phyloP scores from a whole-genome alignment of 352 stramenopile genomes.

The Globisporangium nagaii region DNA sequence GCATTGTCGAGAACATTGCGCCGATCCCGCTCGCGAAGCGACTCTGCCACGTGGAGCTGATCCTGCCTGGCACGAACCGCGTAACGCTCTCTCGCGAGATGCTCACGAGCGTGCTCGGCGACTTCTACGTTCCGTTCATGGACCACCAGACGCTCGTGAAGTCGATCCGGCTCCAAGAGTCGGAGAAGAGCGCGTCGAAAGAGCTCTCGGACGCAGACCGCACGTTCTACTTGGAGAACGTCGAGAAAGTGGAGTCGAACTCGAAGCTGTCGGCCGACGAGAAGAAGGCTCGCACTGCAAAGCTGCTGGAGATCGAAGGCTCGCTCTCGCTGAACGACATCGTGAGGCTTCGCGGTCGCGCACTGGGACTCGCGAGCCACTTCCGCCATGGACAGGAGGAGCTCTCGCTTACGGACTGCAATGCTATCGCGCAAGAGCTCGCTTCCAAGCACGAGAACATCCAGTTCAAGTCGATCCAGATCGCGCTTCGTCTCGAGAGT shows the following conservation, averaged over 20 bases:
- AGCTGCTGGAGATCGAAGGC: conserved; percentile 31
- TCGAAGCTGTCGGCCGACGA: conserved; percentile 32
- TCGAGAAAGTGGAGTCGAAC: conserved; percentile 37
- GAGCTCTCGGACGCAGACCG: conserved; percentile 36
- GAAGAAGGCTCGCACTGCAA: conserved; percentile 34
- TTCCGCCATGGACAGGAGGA: conserved; percentile 33
- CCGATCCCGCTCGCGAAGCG: conserved; percentile 44
- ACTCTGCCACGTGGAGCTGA: conserved; percentile 31
- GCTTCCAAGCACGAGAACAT: conserved; percentile 36
- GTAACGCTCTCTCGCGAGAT: conserved; percentile 39
- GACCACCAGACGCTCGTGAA: conserved; percentile 49
- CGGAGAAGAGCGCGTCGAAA: conserved; percentile 33
- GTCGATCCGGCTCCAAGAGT: conserved; percentile 37
- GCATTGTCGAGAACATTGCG: conserved; percentile 49
- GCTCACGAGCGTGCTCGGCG: conserved; percentile 37
- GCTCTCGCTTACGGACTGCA: conserved; percentile 36
- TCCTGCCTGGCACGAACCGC: conserved; percentile 27
- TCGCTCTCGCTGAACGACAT: conserved; percentile 45
- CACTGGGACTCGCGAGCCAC: conserved; percentile 32
- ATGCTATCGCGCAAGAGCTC: conserved; percentile 34
- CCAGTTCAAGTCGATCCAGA: conserved; percentile 47
- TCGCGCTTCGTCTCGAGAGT: conserved; percentile 46
- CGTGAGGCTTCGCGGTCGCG: conserved; percentile 33
- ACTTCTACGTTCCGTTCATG: conserved; percentile 51
- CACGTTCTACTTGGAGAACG: conserved; percentile 47